Conservation (phyloP, 148 eudicot species). For the Spergularia bocconei region DNA sequence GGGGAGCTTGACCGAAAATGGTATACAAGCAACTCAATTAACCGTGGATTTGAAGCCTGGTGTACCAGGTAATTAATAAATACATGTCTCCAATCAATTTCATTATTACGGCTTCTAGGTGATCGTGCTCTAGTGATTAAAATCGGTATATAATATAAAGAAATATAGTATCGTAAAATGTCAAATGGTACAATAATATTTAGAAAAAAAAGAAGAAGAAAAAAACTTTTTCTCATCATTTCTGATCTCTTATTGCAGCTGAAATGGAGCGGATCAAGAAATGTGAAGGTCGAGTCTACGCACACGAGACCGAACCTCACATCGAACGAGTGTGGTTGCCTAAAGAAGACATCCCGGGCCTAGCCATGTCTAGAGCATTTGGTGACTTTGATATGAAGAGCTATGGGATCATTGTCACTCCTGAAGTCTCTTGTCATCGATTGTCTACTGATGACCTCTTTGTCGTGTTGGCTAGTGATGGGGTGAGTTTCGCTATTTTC, state of each 20-base stretch:
- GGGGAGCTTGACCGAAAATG: slow-evolving; percentile 50
- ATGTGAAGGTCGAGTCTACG: slow-evolving; percentile 58
- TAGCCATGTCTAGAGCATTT: slow-evolving; percentile 84
- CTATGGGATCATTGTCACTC: slow-evolving; percentile 60
- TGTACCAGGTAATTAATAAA: slow-evolving; percentile 43
- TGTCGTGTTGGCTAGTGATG: slow-evolving; percentile 70
- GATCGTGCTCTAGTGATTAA: too few relatives aligned
- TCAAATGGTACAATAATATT: too few relatives aligned
- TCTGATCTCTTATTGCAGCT: slow-evolving; percentile 24
- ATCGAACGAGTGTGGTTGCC: slow-evolving; percentile 78
- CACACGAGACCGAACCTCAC: slow-evolving; percentile 58
- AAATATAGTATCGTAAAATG: too few relatives aligned
- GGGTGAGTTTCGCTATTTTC: slow-evolving; percentile 32
- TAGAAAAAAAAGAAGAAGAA: too few relatives aligned
- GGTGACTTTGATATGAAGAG: slow-evolving; percentile 69
- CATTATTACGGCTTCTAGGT: background rate
- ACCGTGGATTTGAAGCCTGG: slow-evolving; percentile 78
- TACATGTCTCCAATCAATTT: background rate
- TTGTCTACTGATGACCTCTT: slow-evolving; percentile 57
- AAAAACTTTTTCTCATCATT: too few relatives aligned
- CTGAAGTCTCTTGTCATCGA: slow-evolving; percentile 47
- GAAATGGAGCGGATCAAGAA: slow-evolving; percentile 64
- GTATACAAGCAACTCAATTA: slow-evolving; percentile 53
- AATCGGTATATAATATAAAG: too few relatives aligned
- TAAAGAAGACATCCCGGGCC: slow-evolving; percentile 56